Percentiles rank a stretch among this genome's conserved stretches.
Evolutionary conservation across 139 green algal genomes (phyloP).

Genomic region (Chlamydomonas sp.): DNA sequence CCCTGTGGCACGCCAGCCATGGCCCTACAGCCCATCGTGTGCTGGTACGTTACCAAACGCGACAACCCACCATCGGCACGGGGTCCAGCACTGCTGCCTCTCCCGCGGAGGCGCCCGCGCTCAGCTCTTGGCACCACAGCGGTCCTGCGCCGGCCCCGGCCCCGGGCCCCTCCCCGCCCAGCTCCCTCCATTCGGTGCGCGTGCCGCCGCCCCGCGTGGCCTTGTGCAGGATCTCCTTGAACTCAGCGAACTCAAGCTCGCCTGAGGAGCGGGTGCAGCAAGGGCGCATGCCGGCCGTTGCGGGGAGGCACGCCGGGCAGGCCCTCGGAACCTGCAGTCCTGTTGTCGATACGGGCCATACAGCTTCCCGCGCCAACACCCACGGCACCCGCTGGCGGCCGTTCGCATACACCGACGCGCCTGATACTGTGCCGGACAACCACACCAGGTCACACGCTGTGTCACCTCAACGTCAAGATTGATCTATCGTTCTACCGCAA

Average conservation of each 20-base stretch:
- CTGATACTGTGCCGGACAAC: background rate
- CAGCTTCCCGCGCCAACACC: background rate
- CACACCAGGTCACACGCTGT: background rate
- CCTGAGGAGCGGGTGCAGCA: slow-evolving; percentile 23
- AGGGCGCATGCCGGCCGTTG: background rate
- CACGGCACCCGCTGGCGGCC: background rate
- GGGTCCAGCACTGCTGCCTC: slow-evolving; percentile 41
- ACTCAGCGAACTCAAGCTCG: slow-evolving; percentile 61
- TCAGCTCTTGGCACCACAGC: slow-evolving; percentile 29
- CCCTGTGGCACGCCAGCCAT: too few species aligned
- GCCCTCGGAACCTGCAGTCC: background rate
- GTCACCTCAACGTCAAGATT: background rate
- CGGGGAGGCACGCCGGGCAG: background rate
- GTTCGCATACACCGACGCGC: background rate
- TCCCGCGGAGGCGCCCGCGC: slow-evolving; percentile 24
- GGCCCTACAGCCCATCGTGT: background rate
- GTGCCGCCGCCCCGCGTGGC: slow-evolving; percentile 18
- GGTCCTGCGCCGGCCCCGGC: background rate
- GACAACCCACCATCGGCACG: background rate
- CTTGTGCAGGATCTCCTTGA: slow-evolving; percentile 42
- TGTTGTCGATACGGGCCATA: background rate
- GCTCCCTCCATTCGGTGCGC: slow-evolving; percentile 4
- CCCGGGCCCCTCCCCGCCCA: background rate
- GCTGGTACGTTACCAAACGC: background rate
- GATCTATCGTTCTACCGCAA: background rate